Conservation (phyloP, 2,329 filamentous ascomycete genomes). For the Monosporascus sp. region DNA sequence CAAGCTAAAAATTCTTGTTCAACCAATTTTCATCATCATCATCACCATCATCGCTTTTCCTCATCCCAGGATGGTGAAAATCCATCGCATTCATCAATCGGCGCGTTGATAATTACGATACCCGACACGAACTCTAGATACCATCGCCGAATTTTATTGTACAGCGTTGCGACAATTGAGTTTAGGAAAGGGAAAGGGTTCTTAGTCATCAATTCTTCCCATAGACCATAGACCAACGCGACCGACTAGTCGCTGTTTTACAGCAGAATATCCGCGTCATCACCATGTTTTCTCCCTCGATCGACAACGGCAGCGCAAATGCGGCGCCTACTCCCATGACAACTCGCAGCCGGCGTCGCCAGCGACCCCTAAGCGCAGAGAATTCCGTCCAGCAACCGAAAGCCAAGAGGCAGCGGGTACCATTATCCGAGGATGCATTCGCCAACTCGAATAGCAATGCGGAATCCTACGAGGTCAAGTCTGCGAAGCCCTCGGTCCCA, state of each 20-base stretch:
- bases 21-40: background rate
- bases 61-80: slow-evolving; percentile 16
- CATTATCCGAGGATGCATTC: slow-evolving; percentile 52
- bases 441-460: slow-evolving; percentile 43
- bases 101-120: slow-evolving; percentile 18
- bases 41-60: background rate
- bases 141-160: background rate
- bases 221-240: background rate
- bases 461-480: slow-evolving; percentile 53
- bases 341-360: slow-evolving; percentile 56
- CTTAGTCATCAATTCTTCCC: slow-evolving; percentile 6
- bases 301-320: slow-evolving; percentile 39
- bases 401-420: slow-evolving; percentile 56
- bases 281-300: slow-evolving; percentile 56
- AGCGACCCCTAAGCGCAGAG: slow-evolving; percentile 53
- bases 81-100: slow-evolving; percentile 13
- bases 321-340: slow-evolving; percentile 40
- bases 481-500: slow-evolving; percentile 42
- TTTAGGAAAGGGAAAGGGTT: background rate
- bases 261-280: slow-evolving; percentile 3
- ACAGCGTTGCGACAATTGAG: no score
- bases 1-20: background rate
- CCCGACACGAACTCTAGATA: background rate
- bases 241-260: background rate
- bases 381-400: slow-evolving; percentile 52